A percentile compares a stretch with the other conserved stretches of the same genome.
Conservation (phyloP, 495 filamentous ascomycete genomes). For the Pyrenula aspistea region DNA sequence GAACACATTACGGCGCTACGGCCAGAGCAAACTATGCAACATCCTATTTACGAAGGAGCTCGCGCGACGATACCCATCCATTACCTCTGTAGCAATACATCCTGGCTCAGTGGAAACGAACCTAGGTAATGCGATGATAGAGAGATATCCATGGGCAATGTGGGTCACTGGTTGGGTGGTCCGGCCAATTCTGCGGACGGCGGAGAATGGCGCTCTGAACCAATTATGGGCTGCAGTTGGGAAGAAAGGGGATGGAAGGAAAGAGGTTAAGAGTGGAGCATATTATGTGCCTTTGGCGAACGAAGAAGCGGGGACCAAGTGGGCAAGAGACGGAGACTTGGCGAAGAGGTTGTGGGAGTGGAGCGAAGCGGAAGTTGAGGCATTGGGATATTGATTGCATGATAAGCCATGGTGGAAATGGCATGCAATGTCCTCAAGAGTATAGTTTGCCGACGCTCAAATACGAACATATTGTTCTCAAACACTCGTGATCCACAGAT, state of each 20-base stretch:
- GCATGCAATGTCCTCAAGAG: no score
- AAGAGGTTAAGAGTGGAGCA: slow-evolving; percentile 31
- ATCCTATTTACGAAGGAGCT: slow-evolving; percentile 52
- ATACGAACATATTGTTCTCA: no score
- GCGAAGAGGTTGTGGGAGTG: slow-evolving; percentile 48
- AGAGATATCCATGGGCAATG: slow-evolving; percentile 15
- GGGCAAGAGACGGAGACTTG: slow-evolving; percentile 33
- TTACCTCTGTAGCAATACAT: slow-evolving; percentile 47
- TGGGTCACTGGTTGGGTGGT: slow-evolving; percentile 10
- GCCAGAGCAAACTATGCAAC: slow-evolving; percentile 58
- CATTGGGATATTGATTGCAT: slow-evolving; percentile 12
- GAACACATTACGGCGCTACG: slow-evolving; percentile 41
- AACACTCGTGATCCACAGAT: no score
- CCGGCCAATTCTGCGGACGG: slow-evolving; percentile 16
- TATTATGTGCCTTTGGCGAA: slow-evolving; percentile 48
- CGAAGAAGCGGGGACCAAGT: slow-evolving; percentile 19
- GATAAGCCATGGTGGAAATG: no score
- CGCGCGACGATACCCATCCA: slow-evolving; percentile 40
- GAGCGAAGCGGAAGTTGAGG: slow-evolving; percentile 42
- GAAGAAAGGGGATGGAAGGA: slow-evolving; percentile 9
- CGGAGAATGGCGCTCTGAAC: slow-evolving; percentile 39
- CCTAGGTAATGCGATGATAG: slow-evolving; percentile 25
- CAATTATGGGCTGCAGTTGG: slow-evolving; percentile 47
- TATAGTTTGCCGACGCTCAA: no score
- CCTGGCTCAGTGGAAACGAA: slow-evolving; percentile 54